phyloP scores from a whole-genome alignment of 139 green algal genomes.

The Tetratostichococcus sp. region DNA sequence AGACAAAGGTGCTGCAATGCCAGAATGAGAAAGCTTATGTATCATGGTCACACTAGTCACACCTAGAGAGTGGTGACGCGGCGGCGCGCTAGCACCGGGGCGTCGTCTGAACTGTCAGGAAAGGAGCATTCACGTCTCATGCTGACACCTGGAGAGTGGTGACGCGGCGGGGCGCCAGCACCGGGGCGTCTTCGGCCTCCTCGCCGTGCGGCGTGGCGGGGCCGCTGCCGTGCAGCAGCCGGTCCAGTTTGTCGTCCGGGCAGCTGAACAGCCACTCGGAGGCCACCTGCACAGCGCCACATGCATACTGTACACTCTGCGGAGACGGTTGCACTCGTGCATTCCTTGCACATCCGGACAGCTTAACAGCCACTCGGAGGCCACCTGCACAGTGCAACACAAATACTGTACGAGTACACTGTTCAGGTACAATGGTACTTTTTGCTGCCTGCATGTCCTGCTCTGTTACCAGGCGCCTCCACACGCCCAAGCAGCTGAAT shows the following conservation, averaged over 20 bases:
- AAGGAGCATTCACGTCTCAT: too few relatives aligned
- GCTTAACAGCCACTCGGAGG: conserved; percentile 83
- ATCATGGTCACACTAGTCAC: too few relatives aligned
- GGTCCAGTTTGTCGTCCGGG: conserved; percentile 46
- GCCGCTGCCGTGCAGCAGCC: conserved; percentile 32
- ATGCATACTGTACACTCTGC: not conserved
- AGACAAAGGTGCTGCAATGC: too few relatives aligned
- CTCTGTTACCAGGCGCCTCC: too few relatives aligned
- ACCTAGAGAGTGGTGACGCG: conserved; percentile 34
- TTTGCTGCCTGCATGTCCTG: too few relatives aligned
- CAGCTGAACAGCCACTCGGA: conserved; percentile 82
- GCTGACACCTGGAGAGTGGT: conserved; percentile 33
- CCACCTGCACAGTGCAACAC: conserved; percentile 32
- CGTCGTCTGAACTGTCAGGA: too few relatives aligned
- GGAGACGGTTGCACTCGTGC: not conserved
- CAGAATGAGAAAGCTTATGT: too few relatives aligned
- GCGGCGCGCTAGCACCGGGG: conserved; percentile 30
- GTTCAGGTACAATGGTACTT: too few relatives aligned
- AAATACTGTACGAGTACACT: too few relatives aligned
- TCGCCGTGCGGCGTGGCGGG: conserved; percentile 21
- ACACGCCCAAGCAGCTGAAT: too few relatives aligned
- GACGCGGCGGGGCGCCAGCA: conserved; percentile 35
- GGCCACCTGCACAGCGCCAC: conserved; percentile 39
- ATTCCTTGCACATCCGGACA: conserved; percentile 43
- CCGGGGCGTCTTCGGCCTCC: conserved; percentile 23